These are phyloP conservation scores for Suillus weaverae DNA, from an alignment of 768 basidiomycete genomes.

Conservation along the genomic window DNA sequence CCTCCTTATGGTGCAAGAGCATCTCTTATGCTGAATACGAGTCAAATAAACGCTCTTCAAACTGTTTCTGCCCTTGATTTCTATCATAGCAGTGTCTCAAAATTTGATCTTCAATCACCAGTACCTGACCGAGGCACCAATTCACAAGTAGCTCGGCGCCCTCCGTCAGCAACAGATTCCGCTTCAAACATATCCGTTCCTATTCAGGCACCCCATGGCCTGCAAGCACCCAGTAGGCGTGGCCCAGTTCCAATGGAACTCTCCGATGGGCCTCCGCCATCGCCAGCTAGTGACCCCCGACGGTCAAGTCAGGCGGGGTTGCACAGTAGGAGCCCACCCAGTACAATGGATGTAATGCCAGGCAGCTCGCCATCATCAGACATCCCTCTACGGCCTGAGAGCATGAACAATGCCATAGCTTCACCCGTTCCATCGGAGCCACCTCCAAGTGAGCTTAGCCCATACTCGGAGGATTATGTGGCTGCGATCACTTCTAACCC, in stretches of 20 bases:
- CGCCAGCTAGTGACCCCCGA: not conserved
- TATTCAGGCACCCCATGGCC: not conserved
- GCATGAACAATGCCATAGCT: not conserved
- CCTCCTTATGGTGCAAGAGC: not conserved
- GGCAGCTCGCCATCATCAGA: too few species aligned
- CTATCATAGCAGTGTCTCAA: constrained; percentile 18
- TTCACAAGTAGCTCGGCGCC: not conserved
- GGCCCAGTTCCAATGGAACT: not conserved
- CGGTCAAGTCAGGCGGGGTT: not conserved
- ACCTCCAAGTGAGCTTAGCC: not conserved
- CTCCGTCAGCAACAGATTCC: constrained; percentile 8
- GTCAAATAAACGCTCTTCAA: not conserved
- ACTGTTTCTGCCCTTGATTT: constrained; percentile 14
- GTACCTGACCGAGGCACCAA: not conserved
- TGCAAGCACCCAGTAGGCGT: not conserved
- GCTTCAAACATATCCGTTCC: not conserved
- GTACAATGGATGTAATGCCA: not conserved
- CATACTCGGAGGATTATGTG: not conserved
- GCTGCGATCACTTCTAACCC: not conserved
- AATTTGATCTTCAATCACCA: constrained; percentile 8
- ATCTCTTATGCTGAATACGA: not conserved
- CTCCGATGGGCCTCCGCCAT: not conserved
- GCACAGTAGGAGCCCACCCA: too few species aligned
- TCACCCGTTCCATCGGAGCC: not conserved
- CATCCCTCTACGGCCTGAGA: not conserved